Evolutionary conservation across 768 basidiomycete species (phyloP), one percentile per base, ranked within the genome.

Genomic region (Suillus cothurnatus): DNA sequence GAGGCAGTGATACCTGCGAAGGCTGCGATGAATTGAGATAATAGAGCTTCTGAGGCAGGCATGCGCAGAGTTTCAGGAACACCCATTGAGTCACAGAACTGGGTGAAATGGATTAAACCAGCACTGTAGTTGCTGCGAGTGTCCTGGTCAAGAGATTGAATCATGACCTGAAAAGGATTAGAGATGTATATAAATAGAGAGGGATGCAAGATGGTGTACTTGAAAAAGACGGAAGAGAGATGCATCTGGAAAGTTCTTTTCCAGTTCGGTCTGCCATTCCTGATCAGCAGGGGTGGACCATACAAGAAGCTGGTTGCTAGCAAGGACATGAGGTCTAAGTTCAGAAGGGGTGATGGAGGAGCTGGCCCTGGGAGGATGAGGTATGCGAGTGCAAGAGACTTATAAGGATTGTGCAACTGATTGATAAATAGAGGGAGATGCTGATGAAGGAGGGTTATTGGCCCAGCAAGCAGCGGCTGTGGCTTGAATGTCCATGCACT

Each of bases 1-100:
- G 67, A 69, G 0, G 73, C 67, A 2, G 62, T 50, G 0, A 59
- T 26, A 0, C 76, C 72, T 0, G 72, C 67, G 1, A 53, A 57
- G 0, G 64, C 45, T 2, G 75, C 71, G 0, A 70, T 61, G 39
- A 82, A 82, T 5, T 47, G 45, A 5, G 45, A 19, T 66, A 72
- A 0, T 73, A 78, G 0, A 75, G 79, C 74, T 77, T 79, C 3
- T 69, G 66, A 0, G 34, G 43, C 0, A 66, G 68, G 66, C 60
- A 47, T 47, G 9, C n/a, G 11, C 1, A n/a, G 4, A 0, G 3
- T 1, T 62, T 81, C 76, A 0, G 81, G 74, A 0, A 83, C 68
- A 5, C 69, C 60, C 0, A 72, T 57, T 32, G 72, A 76, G 21
- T 80, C 75, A 36, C 80, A 81, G 61, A 78, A 81, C 62, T 81